Evolutionary conservation across 2,329 filamentous ascomycete species (phyloP), one percentile per base, ranked within the genome.

Genomic region (Aspergillus piperis): DNA sequence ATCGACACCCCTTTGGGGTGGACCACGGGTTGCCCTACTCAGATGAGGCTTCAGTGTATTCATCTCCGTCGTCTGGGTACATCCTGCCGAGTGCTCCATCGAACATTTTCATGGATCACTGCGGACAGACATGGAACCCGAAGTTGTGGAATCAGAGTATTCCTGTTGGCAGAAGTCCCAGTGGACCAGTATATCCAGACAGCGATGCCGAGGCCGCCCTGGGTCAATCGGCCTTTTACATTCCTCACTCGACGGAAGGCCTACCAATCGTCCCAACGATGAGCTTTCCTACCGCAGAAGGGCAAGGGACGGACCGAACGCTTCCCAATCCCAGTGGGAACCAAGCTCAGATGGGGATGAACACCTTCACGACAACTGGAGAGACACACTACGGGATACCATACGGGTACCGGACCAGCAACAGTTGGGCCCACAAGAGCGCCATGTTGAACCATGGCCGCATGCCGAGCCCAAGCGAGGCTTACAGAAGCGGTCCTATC

Each of bases 321-420:
- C 67, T 78, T 25, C 76, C 77, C 30, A 75, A 70, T 32, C 73
- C 74, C 32, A 70, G 65, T 30, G 70, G 71, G 32, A 64, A 62
- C 59, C 69, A 68, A 19, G 36, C 61, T 17, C 60, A 65, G 10
- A 62, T 57, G 38, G 66, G 62, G 38, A 50, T 57, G 27, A 49
- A 61, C 11, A 49, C 49, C 11, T 57, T 68, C 32, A 59, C 51
- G n/a, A 38, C 64, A 38, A 56, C 64, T 25, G 30, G 67, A 42
- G 66, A 70, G 8, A 60, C 52, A 15, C 55, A 64, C 4, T 59
- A 67, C 2, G 62, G 64, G 7, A 41, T 71, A 4, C 54, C 64
- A 17, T 62, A 66, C 3, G 70, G 70, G 8, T 63, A 60, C 42
- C 73, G 67, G 55, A 21, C 53, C n/a, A 36, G 60, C 27, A 60